phyloP scores from a whole-genome alignment of 768 basidiomycete genomes.

The Russula olivacea region DNA sequence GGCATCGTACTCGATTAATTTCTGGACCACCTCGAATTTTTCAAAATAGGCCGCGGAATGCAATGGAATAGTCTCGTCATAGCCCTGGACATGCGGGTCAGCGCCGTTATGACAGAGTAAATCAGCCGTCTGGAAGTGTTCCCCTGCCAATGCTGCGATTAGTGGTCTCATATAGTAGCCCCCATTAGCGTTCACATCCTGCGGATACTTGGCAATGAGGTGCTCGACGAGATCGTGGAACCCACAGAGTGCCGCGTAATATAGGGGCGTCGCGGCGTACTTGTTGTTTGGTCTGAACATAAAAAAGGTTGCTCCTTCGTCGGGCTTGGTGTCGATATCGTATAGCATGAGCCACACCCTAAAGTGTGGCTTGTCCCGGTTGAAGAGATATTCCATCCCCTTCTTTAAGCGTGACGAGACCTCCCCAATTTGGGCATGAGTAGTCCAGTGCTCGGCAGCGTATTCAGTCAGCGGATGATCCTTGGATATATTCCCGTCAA shows the following conservation, averaged over 20 bases:
- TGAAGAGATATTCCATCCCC: not conserved
- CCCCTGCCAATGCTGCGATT: too few relatives aligned
- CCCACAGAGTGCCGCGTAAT: not conserved
- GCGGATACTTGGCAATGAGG: too few relatives aligned
- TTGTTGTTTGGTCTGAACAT: not conserved
- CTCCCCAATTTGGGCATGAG: not conserved
- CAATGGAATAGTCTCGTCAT: too few relatives aligned
- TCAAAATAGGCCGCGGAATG: too few relatives aligned
- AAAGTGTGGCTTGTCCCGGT: not conserved
- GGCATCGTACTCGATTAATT: too few relatives aligned
- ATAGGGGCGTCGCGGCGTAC: not conserved
- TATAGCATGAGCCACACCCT: not conserved
- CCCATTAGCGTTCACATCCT: too few relatives aligned
- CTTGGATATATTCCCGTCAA: not conserved
- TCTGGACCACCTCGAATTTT: too few relatives aligned
- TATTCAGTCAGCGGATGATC: not conserved
- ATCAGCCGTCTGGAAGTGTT: too few relatives aligned
- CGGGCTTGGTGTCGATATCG: not conserved
- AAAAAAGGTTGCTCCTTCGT: accelerated
- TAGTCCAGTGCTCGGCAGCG: not conserved
- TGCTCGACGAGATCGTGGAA: not conserved
- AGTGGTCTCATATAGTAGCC: too few relatives aligned
- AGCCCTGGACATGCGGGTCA: too few relatives aligned
- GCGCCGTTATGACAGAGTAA: too few relatives aligned
- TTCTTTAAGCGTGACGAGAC: not conserved